These are phyloP conservation scores for Rachicladosporium sp. DNA, from an alignment of 2,329 filamentous ascomycete genomes.

Conservation along the genomic window DNA sequence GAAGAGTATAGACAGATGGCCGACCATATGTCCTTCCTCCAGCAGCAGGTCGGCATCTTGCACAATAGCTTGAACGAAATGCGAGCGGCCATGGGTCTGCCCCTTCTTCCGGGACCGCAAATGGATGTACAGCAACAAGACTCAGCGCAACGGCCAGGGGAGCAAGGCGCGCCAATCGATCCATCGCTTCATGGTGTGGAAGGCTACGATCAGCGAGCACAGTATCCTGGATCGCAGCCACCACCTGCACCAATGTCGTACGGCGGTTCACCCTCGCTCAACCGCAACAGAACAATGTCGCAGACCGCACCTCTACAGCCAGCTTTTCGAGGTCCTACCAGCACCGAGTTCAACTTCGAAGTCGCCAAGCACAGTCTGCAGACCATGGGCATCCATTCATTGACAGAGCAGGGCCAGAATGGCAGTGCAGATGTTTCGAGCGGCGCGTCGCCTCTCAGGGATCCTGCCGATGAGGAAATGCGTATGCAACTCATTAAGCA, in stretches of 20 bases:
- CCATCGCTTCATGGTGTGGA: conserved; percentile 15
- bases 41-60: conserved; percentile 73
- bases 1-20: conserved; percentile 82
- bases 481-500: conserved; percentile 14
- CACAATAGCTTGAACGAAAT: conserved; percentile 60
- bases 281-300: conserved; percentile 23
- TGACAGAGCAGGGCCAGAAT: conserved; percentile 48
- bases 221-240: conserved; percentile 9
- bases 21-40: conserved; percentile 58
- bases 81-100: conserved; percentile 37
- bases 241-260: conserved; percentile 13
- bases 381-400: conserved; percentile 61
- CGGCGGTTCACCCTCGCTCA: conserved; percentile 19
- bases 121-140: conserved; percentile 6
- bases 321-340: conserved; percentile 73
- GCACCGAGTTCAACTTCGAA: conserved; percentile 71
- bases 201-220: too few relatives aligned
- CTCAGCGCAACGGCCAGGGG: conserved; percentile 2
- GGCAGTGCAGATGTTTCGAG: conserved; percentile 1
- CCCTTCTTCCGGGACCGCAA: conserved; percentile 9
- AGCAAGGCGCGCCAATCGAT: conserved; percentile 21
- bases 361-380: conserved; percentile 78
- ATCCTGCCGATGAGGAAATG: conserved; percentile 7
- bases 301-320: conserved; percentile 33
- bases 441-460: conserved; percentile 1